Percentiles rank a stretch among this genome's conserved stretches.
Conservation (phyloP, 257 asterid species). For the Cruciata laevipes region DNA sequence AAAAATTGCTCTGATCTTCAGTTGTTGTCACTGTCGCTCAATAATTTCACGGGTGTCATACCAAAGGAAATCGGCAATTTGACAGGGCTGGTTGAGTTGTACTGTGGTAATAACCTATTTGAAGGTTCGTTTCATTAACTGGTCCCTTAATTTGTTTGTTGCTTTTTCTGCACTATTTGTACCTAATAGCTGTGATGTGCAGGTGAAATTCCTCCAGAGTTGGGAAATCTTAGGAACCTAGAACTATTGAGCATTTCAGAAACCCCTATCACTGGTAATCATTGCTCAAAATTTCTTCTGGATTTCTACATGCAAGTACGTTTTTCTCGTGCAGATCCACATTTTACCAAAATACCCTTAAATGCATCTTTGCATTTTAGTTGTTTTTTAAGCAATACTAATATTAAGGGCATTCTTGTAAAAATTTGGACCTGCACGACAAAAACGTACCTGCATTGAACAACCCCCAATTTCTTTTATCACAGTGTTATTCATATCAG, state of each 20-base stretch:
- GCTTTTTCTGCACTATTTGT: neutral
- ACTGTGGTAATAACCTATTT: neutral
- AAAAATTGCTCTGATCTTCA: slow-evolving; percentile 17
- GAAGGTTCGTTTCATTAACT: neutral
- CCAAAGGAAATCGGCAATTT: slow-evolving; percentile 13
- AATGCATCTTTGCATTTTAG: too few relatives aligned
- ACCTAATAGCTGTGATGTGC: neutral
- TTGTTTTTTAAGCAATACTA: too few relatives aligned
- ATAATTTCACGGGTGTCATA: neutral
- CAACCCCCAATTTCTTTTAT: too few relatives aligned
- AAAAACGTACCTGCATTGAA: too few relatives aligned
- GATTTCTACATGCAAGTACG: too few relatives aligned
- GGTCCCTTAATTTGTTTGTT: neutral
- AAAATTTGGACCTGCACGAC: too few relatives aligned
- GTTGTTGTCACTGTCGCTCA: neutral
- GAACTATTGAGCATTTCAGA: neutral
- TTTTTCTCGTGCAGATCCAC: too few relatives aligned
- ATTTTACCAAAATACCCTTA: too few relatives aligned
- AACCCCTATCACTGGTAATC: neutral
- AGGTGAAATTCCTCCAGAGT: slow-evolving; percentile 4
- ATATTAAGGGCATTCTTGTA: too few relatives aligned
- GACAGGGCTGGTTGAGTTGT: neutral
- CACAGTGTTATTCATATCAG: too few relatives aligned
- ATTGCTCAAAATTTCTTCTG: neutral
- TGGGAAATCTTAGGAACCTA: slow-evolving; percentile 3